Base-by-base conservation (phyloP, 495 filamentous ascomycete species). In the Halenospora varia region DNA sequence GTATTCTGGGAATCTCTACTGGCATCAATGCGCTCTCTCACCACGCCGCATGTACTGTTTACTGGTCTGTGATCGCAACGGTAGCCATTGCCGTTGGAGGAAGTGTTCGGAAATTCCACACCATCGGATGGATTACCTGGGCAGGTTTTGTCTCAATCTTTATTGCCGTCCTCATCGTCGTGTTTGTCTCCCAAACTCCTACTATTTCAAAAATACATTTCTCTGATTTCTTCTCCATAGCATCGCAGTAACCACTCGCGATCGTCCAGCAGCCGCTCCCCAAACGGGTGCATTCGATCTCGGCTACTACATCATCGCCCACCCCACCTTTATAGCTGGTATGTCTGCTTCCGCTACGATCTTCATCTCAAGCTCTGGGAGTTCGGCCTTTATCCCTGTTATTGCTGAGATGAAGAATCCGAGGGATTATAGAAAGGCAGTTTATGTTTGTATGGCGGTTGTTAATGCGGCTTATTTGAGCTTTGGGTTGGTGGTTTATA, bases 381-480 rank as follows among this genome's bases (percentile, higher is more conserved):
- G 88, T 75, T 72, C 88, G 65, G 79, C 84, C 62, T 86, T 88
- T 20, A 18, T 92, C 73, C 82, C 78, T 55, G 83, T 93, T 62
- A 87, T 88, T 65, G 82, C 87, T 54, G 89, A 93, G 68, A 87
- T 93, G 80, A 81, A 86, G 63, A 77, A 80, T 0, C 87, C 87
- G 0, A 62, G 71, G 45, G 82, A 89, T 63, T 89, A 81, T 65
- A 75, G 76, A 50, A 88, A 87, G 72, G 79, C 87, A 2, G 78
- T 90, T 26, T 77, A 77, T 60, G 66, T 83, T 55, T 81, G 87
- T 4, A 85, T 87, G 60, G 58, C 75, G 54, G 79, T 82, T 49
- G 85, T 88, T 62, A 86, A 83, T 25, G 62, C 73, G 52, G 77
- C 89, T 25, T 92, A 93, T 70, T 78, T 85, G 17, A 60, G 83